Base-by-base conservation (phyloP, 78 protist genomes). In the Acrasis kona region DNA sequence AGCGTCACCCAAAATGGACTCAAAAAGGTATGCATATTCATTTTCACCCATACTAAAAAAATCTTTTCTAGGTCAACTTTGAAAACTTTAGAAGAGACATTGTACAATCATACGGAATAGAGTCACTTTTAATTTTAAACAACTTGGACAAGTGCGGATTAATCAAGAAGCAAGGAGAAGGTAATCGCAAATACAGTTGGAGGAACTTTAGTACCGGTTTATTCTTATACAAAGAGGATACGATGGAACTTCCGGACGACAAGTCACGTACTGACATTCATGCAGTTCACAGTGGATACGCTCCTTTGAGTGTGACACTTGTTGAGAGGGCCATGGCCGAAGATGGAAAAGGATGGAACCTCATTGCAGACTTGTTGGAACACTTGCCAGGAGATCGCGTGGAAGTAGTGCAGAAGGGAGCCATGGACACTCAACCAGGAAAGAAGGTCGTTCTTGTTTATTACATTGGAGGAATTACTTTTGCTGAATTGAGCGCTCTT, bases 391-490 rank as follows among this genome's bases (percentile, higher is more conserved):
- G 83, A 28, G 68, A 29, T 29, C 6, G 8, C 4, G 10, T 73
- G 57, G 72, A 74, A 9, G 7, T 71, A 9, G 69, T 42, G 40
- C 75, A 71, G 65, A 71, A 10, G 10, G 10, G 10, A 74, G 10
- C 27, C n/a, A 72, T 10, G 10, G 10, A 10, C 10, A 74, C 10
- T 10, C 58, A 0, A 39, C 19, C 4, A 2, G 27, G 80, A 67
- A 12, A 2, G 0, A 6, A 19, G 10, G 57, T 87, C 10, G 70
- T 82, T 57, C 29, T 92, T 10, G 92, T 92, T 31, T 84, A 39
- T 69, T 92, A 79, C 68, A 19, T 92, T n/a, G 96, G 96, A 40
- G 96, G 96, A 1, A 5, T 84, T 31, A 85, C 94, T 9, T 85
- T 50, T 65, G 70, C 94, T 0, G 96, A 92, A 65, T 69, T 92